phyloP scores from a whole-genome alignment of 176 grass and related monocot species.

The Carex pumila region DNA sequence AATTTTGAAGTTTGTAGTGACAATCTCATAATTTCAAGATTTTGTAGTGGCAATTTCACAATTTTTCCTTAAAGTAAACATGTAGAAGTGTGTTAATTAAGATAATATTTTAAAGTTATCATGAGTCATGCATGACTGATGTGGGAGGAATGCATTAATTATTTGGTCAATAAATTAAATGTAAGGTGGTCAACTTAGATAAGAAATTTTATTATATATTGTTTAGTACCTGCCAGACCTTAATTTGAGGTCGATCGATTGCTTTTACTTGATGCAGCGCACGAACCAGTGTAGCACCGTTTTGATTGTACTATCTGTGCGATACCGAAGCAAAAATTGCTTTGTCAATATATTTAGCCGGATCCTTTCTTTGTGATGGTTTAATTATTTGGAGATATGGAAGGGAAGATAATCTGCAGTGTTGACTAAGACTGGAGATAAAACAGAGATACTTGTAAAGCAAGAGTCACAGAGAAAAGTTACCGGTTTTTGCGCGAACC shows the following conservation, averaged over 20 bases:
- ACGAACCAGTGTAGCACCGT: too few relatives aligned
- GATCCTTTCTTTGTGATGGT: neutral
- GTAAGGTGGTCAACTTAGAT: neutral
- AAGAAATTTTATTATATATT: neutral
- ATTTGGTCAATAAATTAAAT: neutral
- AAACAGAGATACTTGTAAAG: constrained; percentile 6
- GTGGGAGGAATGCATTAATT: neutral
- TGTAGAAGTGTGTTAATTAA: too few relatives aligned
- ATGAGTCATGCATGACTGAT: neutral
- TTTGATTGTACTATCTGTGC: too few relatives aligned
- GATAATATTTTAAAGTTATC: too few relatives aligned
- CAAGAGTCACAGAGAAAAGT: neutral
- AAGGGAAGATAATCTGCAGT: neutral
- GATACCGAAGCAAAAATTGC: too few relatives aligned
- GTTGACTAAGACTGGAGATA: neutral
- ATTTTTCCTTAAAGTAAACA: too few relatives aligned
- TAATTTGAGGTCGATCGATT: neutral
- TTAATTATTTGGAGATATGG: neutral
- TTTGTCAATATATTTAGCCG: neutral
- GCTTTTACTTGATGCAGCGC: too few relatives aligned
- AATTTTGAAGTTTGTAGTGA: too few relatives aligned
- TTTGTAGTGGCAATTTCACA: too few relatives aligned
- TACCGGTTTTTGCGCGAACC: constrained; percentile 8
- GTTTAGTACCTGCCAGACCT: neutral
- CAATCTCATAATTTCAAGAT: too few relatives aligned